Evolutionary conservation across 345 rosid genomes (phyloP).

Genomic region (Populus tremula): DNA sequence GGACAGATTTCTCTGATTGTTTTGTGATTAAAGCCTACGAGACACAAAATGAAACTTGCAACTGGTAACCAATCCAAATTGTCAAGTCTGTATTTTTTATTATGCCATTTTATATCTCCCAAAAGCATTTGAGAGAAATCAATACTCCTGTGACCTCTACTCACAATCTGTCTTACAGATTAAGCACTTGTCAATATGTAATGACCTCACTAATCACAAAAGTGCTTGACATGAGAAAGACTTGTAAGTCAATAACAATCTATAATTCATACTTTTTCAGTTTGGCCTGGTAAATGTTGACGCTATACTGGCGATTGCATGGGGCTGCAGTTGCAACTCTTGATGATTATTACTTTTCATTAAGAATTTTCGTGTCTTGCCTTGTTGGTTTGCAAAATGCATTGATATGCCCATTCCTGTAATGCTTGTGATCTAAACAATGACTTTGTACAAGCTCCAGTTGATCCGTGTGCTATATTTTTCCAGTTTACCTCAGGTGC

Average conservation of each 20-base stretch:
- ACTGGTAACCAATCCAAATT: neutral
- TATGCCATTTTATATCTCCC: neutral
- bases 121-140: neutral
- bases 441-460: neutral
- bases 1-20: neutral
- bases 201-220: neutral
- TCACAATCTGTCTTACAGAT: neutral
- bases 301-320: neutral
- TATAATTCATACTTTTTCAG: neutral
- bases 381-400: neutral
- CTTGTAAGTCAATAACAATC: neutral
- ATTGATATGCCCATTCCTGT: neutral
- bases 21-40: neutral
- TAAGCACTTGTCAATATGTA: neutral
- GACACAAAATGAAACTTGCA: neutral
- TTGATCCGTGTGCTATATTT: slow-evolving; percentile 4
- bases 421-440: neutral
- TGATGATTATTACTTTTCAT: neutral
- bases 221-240: neutral
- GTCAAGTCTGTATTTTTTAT: neutral
- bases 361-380: neutral
- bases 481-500: slow-evolving; percentile 85
- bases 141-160: neutral
- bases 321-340: neutral
- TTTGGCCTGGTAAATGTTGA: neutral